These are phyloP conservation scores for Mortierella sp. DNA, from an alignment of 371 early-diverging fungal genomes.

Conservation along the genomic window DNA sequence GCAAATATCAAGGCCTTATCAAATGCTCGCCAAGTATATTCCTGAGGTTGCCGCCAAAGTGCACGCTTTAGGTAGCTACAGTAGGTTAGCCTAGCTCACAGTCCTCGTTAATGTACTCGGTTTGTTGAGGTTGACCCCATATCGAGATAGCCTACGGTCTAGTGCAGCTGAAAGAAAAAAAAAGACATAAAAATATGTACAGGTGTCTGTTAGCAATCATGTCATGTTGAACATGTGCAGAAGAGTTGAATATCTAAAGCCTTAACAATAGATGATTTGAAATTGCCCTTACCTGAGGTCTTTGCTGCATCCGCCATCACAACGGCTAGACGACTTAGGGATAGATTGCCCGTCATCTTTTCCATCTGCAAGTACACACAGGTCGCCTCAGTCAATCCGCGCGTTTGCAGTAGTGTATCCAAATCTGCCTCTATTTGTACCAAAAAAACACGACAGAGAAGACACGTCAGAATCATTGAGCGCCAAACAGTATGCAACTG, in stretches of 20 bases:
- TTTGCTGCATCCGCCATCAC: slow-evolving; percentile 42
- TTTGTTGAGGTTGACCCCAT: slow-evolving; percentile 47
- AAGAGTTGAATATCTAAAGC: not conserved
- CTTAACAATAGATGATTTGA: not conserved
- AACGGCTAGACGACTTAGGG: slow-evolving; percentile 33
- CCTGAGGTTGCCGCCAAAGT: too few species aligned
- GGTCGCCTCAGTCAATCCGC: slow-evolving; percentile 31
- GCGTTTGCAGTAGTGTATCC: slow-evolving; percentile 21
- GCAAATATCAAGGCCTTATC: too few species aligned
- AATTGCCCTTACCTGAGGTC: slow-evolving; percentile 15
- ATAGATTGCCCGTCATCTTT: slow-evolving; percentile 27
- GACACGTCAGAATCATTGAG: not conserved
- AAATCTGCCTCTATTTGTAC: slow-evolving; percentile 23
- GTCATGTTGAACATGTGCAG: not conserved
- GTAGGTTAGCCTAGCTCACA: not conserved
- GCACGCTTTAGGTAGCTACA: too few species aligned
- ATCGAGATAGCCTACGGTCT: slow-evolving; percentile 40
- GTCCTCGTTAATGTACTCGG: not conserved
- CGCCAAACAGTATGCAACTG: not conserved
- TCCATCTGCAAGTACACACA: slow-evolving; percentile 52
- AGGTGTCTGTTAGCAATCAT: not conserved
- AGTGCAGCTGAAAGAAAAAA: slow-evolving; percentile 23
- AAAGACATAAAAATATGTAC: not conserved
- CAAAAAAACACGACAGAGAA: too few species aligned
- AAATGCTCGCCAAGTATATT: too few species aligned